A percentile compares a stretch with the other conserved stretches of the same genome.
These are phyloP conservation scores for Geoglossum glabrum DNA, from an alignment of 495 filamentous ascomycete species.

Conservation along the genomic window DNA sequence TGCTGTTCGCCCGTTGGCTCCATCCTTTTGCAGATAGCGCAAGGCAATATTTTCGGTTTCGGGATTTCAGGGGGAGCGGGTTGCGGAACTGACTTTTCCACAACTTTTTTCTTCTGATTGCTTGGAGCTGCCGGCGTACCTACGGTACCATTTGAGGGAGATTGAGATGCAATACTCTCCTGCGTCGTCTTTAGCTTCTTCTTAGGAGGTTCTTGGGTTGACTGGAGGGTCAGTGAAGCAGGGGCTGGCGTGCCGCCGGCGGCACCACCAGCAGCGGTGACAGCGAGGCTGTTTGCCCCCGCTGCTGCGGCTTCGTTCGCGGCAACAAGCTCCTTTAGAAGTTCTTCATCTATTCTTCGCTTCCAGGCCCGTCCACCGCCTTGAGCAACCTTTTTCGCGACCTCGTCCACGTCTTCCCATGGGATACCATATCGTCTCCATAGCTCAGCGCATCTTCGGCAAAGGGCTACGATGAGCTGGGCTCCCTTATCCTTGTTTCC, in stretches of 20 bases:
- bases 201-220: slow-evolving; percentile 30
- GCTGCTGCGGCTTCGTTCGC: slow-evolving; percentile 30
- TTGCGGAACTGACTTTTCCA: slow-evolving; percentile 31
- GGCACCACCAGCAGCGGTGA: slow-evolving; percentile 23
- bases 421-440: slow-evolving; percentile 93
- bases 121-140: not conserved
- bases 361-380: slow-evolving; percentile 74
- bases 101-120: slow-evolving; percentile 8
- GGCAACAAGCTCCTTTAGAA: slow-evolving; percentile 56
- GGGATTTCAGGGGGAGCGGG: slow-evolving; percentile 51
- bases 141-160: not conserved
- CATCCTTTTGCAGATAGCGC: slow-evolving; percentile 54
- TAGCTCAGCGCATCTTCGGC: slow-evolving; percentile 68
- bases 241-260: slow-evolving; percentile 26
- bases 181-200: slow-evolving; percentile 31
- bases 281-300: slow-evolving; percentile 25
- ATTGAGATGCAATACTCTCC: slow-evolving; percentile 12
- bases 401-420: slow-evolving; percentile 88
- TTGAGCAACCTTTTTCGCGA: slow-evolving; percentile 70
- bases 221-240: slow-evolving; percentile 21
- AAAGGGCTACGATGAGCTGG: slow-evolving; percentile 67
- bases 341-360: slow-evolving; percentile 73
- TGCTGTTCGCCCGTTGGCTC: slow-evolving; percentile 53
- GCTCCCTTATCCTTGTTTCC: slow-evolving; percentile 48
- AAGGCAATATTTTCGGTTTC: slow-evolving; percentile 57